Conservation (phyloP, 176 grass and related monocot species). For the Cenchrus fungigraminus region DNA sequence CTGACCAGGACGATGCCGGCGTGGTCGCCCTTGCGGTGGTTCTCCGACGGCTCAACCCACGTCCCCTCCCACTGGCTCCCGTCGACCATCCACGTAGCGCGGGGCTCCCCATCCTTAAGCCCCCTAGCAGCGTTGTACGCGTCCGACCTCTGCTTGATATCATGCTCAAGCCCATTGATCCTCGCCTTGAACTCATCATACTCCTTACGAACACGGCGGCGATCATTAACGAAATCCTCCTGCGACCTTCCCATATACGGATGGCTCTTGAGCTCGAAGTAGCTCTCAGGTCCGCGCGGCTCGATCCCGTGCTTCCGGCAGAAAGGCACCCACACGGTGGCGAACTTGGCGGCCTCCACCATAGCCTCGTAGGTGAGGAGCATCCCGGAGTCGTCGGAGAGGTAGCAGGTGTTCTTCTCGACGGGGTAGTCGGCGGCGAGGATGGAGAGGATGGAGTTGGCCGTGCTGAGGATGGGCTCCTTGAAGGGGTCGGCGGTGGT, state of each 20-base stretch:
- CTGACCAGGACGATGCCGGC: conserved; percentile 79
- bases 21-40: conserved; percentile 92
- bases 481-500: conserved; percentile 88
- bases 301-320: conserved; percentile 91
- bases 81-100: conserved; percentile 77
- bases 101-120: conserved; percentile 41
- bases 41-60: conserved; percentile 65
- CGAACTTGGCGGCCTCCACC: conserved; percentile 78
- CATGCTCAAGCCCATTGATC: conserved; percentile 57
- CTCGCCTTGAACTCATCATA: conserved; percentile 90
- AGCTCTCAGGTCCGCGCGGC: conserved; percentile 72
- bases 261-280: conserved; percentile 86
- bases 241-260: conserved; percentile 78
- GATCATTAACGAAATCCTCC: conserved; percentile 88
- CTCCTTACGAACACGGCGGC: conserved; percentile 75
- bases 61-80: conserved; percentile 79
- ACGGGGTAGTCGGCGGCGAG: conserved; percentile 91
- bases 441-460: conserved; percentile 94
- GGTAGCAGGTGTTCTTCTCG: conserved; percentile 73
- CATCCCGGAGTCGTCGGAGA: conserved; percentile 85
- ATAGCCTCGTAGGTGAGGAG: conserved; percentile 94
- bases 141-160: conserved; percentile 74
- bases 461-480: conserved; percentile 83
- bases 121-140: conserved; percentile 61
- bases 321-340: conserved; percentile 84